Conservation (phyloP, 2,329 filamentous ascomycete genomes). For the Penicillium sp. region DNA sequence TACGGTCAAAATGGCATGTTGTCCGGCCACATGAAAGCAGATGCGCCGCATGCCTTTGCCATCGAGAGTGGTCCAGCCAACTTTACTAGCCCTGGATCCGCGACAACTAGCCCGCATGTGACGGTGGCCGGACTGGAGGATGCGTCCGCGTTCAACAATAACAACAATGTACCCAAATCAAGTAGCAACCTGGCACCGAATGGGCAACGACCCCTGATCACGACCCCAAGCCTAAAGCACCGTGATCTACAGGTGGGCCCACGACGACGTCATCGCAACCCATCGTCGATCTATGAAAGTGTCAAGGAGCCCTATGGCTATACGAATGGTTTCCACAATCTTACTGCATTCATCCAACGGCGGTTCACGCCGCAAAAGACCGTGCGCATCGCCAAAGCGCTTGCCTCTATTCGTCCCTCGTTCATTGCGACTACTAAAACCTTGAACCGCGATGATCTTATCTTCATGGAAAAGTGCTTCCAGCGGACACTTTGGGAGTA, state of each 20-base stretch:
- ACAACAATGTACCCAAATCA: slow-evolving; percentile 34
- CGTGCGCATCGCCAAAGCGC: slow-evolving; percentile 80
- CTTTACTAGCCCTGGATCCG: slow-evolving; percentile 64
- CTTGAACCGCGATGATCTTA: slow-evolving; percentile 84
- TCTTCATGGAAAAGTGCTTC: slow-evolving; percentile 98
- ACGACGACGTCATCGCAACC: slow-evolving; percentile 68
- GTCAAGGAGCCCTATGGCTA: slow-evolving; percentile 94
- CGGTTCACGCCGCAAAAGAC: slow-evolving; percentile 80
- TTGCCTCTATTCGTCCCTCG: slow-evolving; percentile 88
- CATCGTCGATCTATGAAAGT: slow-evolving; percentile 83
- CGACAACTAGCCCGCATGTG: slow-evolving; percentile 60
- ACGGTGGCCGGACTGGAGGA: slow-evolving; percentile 51
- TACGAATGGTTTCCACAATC: slow-evolving; percentile 84
- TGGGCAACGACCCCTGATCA: slow-evolving; percentile 45
- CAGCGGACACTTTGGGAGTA: slow-evolving; percentile 92
- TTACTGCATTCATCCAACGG: slow-evolving; percentile 78
- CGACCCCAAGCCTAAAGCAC: slow-evolving; percentile 52
- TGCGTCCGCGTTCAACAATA: slow-evolving; percentile 32
- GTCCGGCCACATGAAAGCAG: slow-evolving; percentile 51
- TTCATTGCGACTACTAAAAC: slow-evolving; percentile 91
- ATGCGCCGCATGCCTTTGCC: slow-evolving; percentile 63
- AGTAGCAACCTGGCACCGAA: slow-evolving; percentile 38
- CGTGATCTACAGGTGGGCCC: slow-evolving; percentile 44
- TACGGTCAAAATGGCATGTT: slow-evolving; percentile 48
- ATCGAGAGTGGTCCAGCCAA: slow-evolving; percentile 64